phyloP scores from a whole-genome alignment of 805 yeast genomes.

The Metschnikowia noctiluminum region DNA sequence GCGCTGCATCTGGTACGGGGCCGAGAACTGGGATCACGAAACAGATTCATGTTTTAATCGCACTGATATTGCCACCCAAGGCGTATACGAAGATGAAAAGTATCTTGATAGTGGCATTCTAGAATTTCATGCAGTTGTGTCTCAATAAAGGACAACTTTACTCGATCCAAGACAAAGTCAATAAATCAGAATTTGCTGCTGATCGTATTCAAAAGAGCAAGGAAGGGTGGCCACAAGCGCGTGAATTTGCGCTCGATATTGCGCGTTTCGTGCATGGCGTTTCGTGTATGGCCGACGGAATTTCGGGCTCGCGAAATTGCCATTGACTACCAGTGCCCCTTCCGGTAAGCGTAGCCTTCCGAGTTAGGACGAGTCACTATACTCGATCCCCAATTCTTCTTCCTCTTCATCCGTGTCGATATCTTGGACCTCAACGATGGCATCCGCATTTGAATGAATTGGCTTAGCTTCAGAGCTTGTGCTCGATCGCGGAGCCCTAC shows the following conservation, averaged over 20 bases:
- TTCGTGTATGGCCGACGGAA: not conserved
- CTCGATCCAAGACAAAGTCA: no score
- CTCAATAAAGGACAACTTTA: no score
- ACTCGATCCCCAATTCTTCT: slow-evolving; percentile 20
- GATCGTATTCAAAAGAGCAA: not conserved
- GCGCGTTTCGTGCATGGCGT: slow-evolving; percentile 2
- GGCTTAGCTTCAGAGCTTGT: not conserved
- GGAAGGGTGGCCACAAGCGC: no score
- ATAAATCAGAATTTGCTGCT: no score
- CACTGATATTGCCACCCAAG: no score
- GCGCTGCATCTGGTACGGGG: slow-evolving; percentile 1
- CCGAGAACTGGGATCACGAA: not conserved
- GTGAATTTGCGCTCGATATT: not conserved
- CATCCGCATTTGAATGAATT: not conserved
- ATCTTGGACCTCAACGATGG: not conserved
- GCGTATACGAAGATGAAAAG: no score
- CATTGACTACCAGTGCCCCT: not conserved
- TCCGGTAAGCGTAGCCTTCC: not conserved
- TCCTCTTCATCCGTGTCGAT: slow-evolving; percentile 14
- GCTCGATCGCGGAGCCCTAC: not conserved
- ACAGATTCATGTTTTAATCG: not conserved
- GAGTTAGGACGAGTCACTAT: slow-evolving; percentile 11
- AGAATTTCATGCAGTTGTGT: no score
- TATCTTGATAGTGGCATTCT: no score
- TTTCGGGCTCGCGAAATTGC: not conserved